Percentiles rank a stretch among this genome's conserved stretches.
phyloP scores from a whole-genome alignment of 495 filamentous ascomycete genomes.

The Cetradonia linearis region DNA sequence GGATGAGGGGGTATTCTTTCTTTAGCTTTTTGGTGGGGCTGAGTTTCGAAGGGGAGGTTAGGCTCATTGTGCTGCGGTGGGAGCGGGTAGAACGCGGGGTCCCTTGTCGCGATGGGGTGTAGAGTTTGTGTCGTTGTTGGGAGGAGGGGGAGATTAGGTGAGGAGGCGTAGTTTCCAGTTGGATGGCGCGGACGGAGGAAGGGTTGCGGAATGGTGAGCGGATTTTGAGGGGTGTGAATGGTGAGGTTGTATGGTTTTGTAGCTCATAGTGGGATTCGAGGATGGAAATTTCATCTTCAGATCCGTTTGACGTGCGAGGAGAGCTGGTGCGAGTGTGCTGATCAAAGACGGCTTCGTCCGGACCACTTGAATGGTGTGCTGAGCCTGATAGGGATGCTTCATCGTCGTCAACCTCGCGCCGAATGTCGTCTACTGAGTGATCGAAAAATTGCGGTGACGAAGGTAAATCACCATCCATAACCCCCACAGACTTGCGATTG shows the following conservation, averaged over 20 bases:
- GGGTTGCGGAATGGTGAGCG: slow-evolving; percentile 53
- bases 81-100: slow-evolving; percentile 24
- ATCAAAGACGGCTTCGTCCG: slow-evolving; percentile 26
- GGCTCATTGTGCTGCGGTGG: slow-evolving; percentile 17
- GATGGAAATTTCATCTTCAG: slow-evolving; percentile 21
- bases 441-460: slow-evolving; percentile 4
- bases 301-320: slow-evolving; percentile 24
- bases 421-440: background rate
- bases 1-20: slow-evolving; percentile 65
- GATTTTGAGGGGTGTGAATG: slow-evolving; percentile 21
- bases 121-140: slow-evolving; percentile 21
- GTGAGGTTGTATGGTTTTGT: slow-evolving; percentile 15
- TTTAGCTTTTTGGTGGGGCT: slow-evolving; percentile 36
- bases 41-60: slow-evolving; percentile 24
- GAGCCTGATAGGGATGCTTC: slow-evolving; percentile 20
- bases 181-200: slow-evolving; percentile 66
- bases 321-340: slow-evolving; percentile 20
- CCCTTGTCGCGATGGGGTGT: slow-evolving; percentile 21
- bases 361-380: slow-evolving; percentile 20
- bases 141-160: slow-evolving; percentile 41
- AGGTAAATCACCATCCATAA: background rate
- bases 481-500: slow-evolving; percentile 5
- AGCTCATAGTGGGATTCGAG: slow-evolving; percentile 17
- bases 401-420: slow-evolving; percentile 16
- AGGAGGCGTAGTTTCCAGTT: slow-evolving; percentile 60